phyloP scores from a whole-genome alignment of 2,329 filamentous ascomycete species.

The Arthrobotrys entomopaga region DNA sequence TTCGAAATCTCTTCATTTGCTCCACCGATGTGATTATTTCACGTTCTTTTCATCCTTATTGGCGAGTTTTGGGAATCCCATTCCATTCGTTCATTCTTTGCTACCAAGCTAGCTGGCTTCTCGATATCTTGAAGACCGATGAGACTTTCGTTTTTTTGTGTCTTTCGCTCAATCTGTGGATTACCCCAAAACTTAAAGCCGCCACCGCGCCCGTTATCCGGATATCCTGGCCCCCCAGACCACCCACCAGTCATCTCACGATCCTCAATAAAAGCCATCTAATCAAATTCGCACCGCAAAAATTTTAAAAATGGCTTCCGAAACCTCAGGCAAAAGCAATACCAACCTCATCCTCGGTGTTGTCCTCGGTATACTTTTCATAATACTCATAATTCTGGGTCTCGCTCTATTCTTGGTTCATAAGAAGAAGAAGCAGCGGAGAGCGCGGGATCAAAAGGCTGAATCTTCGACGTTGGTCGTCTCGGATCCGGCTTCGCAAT shows the following conservation, averaged over 20 bases:
- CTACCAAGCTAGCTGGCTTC: not conserved
- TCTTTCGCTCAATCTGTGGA: not conserved
- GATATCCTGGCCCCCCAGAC: not conserved
- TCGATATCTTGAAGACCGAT: not conserved
- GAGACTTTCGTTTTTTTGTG: not conserved
- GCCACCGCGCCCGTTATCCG: not conserved
- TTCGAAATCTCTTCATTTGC: conserved; percentile 3
- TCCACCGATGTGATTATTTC: not conserved
- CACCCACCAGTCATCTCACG: not conserved
- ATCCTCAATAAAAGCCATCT: not conserved
- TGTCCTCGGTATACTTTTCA: not conserved
- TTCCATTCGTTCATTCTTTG: conserved; percentile 1
- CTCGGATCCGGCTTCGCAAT: too few relatives aligned
- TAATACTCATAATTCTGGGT: not conserved
- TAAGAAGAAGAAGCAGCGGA: not conserved
- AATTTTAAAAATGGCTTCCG: not conserved
- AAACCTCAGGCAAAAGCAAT: not conserved
- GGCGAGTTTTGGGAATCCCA: not conserved
- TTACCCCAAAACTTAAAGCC: not conserved
- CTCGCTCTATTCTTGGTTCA: not conserved
- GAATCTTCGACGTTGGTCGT: too few relatives aligned
- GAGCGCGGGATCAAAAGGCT: not conserved
- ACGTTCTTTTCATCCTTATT: conserved; percentile 15
- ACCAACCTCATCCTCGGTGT: not conserved
- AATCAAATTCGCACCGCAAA: not conserved